A percentile compares a stretch with the other conserved stretches of the same genome.
Conservation (phyloP, 306 rosid species). For the Fagus crenata region DNA sequence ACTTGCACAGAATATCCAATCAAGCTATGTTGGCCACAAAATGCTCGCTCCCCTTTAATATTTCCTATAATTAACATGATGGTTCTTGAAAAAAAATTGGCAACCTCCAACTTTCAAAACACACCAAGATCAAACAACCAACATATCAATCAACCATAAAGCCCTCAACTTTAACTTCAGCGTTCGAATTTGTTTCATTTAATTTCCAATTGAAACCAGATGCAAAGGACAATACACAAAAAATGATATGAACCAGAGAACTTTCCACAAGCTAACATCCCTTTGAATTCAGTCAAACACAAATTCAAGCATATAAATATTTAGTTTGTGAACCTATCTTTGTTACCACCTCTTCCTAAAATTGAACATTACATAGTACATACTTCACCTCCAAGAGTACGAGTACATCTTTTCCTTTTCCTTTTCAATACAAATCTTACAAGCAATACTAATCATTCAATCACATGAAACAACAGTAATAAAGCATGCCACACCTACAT, state of each 20-base stretch:
- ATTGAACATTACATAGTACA: not conserved
- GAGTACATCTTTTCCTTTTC: not conserved
- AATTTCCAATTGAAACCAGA: not conserved
- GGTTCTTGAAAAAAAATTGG: not conserved
- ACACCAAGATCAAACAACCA: not conserved
- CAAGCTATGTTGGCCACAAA: not conserved
- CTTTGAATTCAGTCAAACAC: not conserved
- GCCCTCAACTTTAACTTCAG: not conserved
- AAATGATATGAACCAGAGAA: not conserved
- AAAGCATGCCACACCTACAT: not conserved
- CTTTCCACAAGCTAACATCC: not conserved
- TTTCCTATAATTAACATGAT: not conserved
- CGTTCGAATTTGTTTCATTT: not conserved
- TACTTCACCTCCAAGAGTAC: not conserved
- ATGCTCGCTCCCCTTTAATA: not conserved
- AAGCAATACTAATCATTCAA: not conserved
- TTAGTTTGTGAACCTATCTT: conserved; percentile 1
- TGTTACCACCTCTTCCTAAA: not conserved
- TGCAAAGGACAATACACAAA: not conserved
- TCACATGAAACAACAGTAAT: not conserved
- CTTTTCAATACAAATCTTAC: not conserved
- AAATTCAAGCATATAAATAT: not conserved
- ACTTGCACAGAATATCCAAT: not conserved
- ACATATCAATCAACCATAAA: not conserved
- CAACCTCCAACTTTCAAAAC: not conserved